Percentiles rank a stretch among this genome's conserved stretches.
phyloP scores from a whole-genome alignment of 2,329 filamentous ascomycete species.

The Fusarium phyllophilum region DNA sequence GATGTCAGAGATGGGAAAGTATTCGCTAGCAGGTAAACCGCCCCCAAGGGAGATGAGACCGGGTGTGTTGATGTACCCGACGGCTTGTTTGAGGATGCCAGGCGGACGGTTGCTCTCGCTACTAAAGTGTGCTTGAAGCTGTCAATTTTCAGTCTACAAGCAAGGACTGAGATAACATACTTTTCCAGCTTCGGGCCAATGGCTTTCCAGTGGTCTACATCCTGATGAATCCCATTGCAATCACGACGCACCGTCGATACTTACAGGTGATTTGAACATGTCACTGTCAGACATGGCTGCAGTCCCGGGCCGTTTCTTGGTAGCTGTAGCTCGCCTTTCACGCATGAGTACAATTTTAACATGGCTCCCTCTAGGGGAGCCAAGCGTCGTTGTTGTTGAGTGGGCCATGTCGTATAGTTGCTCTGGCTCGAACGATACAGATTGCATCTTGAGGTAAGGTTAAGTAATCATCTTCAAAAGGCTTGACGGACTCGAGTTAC shows the following conservation, averaged over 20 bases:
- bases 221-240: background rate
- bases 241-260: fast-evolving
- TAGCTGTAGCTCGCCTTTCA: background rate
- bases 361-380: background rate
- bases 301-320: background rate
- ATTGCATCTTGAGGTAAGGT: no score
- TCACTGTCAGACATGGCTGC: background rate
- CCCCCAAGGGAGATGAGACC: background rate
- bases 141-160: background rate
- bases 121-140: background rate
- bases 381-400: background rate
- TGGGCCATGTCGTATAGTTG: background rate
- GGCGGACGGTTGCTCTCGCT: background rate
- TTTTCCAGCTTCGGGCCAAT: fast-evolving
- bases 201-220: background rate
- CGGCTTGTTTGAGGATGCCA: background rate
- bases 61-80: background rate
- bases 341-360: background rate
- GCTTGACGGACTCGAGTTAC: fast-evolving
- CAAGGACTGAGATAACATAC: background rate
- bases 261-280: background rate
- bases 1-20: background rate
- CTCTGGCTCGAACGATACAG: fast-evolving
- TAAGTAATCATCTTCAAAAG: no score
- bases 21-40: background rate